phyloP scores from a whole-genome alignment of 345 rosid genomes.

The Hibiscus syriacus region DNA sequence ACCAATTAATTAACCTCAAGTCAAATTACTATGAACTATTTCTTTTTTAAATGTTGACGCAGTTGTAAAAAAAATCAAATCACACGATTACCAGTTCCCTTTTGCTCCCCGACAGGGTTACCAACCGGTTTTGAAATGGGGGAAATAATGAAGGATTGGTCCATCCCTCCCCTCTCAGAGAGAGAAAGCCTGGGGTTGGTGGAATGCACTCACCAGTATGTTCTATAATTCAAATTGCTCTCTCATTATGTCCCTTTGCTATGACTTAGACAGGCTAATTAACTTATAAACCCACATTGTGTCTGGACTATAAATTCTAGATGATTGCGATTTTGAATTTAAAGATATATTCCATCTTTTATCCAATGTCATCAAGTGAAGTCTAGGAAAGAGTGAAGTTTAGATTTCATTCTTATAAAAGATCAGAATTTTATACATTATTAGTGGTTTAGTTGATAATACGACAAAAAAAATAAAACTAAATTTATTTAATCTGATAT shows the following conservation, averaged over 20 bases:
- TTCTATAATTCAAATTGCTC: background rate
- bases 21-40: background rate
- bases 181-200: constrained; percentile 2
- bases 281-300: background rate
- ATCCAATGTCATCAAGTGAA: background rate
- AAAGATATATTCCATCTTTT: background rate
- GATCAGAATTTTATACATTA: no score
- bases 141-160: background rate
- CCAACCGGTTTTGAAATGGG: background rate
- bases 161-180: background rate
- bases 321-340: background rate
- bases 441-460: no score
- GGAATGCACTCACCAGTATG: constrained; percentile 3
- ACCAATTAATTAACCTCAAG: background rate
- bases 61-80: background rate
- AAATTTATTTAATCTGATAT: no score
- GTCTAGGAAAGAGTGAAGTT: background rate
- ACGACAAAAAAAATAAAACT: no score
- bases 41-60: background rate
- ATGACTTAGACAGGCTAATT: constrained; percentile 6
- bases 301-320: background rate
- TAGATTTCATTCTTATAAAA: background rate
- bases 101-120: constrained; percentile 10
- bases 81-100: background rate
- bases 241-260: constrained; percentile 9